Evolutionary conservation across 1,284 basidiomycete genomes (phyloP).

Genomic region (Leccinum huronense): DNA sequence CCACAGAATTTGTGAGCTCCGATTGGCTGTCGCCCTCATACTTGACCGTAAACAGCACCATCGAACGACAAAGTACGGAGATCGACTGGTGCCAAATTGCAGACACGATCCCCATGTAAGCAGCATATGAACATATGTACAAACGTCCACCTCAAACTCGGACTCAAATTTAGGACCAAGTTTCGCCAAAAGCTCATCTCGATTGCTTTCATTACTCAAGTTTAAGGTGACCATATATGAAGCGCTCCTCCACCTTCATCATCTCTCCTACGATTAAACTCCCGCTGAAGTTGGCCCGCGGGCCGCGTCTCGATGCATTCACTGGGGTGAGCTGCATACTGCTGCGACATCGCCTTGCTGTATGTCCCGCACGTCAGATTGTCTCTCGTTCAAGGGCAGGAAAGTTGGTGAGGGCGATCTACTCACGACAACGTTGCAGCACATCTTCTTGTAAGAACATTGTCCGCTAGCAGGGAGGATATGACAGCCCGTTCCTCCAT

Average conservation of each 20-base stretch:
- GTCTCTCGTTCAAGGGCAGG: too few species aligned
- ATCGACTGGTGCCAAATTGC: neutral
- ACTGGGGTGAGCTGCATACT: neutral
- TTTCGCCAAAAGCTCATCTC: neutral
- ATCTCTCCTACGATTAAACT: neutral
- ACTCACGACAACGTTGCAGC: too few species aligned
- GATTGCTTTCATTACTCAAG: neutral
- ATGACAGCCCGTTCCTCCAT: constrained; percentile 5
- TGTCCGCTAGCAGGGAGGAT: too few species aligned
- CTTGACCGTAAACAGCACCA: neutral
- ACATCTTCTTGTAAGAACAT: too few species aligned
- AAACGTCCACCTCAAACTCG: neutral
- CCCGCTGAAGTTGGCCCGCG: neutral
- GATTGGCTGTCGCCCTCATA: neutral
- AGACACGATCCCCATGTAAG: neutral
- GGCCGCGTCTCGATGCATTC: neutral
- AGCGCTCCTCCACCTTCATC: neutral
- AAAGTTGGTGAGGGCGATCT: too few species aligned
- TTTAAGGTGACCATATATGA: neutral
- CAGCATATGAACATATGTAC: neutral
- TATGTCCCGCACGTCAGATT: too few species aligned
- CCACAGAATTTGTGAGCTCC: neutral
- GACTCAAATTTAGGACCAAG: neutral
- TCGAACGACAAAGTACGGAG: neutral
- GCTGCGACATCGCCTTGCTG: neutral